Conservation (phyloP, 192 early-diverging fungal genomes). For the Coemansia sp. region DNA sequence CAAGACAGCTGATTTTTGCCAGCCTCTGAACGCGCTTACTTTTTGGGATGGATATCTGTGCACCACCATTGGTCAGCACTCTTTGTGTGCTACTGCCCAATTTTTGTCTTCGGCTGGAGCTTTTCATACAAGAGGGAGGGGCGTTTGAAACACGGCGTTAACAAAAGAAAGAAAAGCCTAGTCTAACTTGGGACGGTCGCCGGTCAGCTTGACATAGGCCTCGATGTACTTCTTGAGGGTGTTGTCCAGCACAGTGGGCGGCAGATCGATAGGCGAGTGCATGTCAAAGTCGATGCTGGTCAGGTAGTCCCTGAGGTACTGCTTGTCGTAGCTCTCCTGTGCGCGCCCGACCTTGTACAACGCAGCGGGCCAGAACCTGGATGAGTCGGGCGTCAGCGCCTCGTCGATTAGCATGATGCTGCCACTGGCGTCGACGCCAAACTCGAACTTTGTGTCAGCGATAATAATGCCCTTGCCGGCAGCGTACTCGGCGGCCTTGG, state of each 20-base stretch:
- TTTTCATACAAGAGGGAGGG: too few species aligned
- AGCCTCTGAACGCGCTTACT: background rate
- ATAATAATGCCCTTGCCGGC: slow-evolving; percentile 88
- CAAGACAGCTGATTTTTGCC: slow-evolving; percentile 3
- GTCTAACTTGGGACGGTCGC: slow-evolving; percentile 63
- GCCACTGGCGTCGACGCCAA: slow-evolving; percentile 86
- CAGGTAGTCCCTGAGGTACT: slow-evolving; percentile 95
- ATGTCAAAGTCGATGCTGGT: slow-evolving; percentile 87
- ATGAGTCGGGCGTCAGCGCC: slow-evolving; percentile 97
- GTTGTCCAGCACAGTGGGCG: slow-evolving; percentile 77
- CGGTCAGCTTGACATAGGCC: slow-evolving; percentile 83
- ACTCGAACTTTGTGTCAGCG: slow-evolving; percentile 99
- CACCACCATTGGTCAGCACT: background rate
- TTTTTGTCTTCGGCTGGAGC: too few species aligned
- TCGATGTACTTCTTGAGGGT: slow-evolving; percentile 91
- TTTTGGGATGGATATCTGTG: background rate
- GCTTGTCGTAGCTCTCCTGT: slow-evolving; percentile 96
- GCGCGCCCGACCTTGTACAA: slow-evolving; percentile 73
- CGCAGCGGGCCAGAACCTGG: slow-evolving; percentile 92
- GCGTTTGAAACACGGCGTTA: too few species aligned
- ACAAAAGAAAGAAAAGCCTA: slow-evolving; percentile 7
- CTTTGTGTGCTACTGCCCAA: background rate
- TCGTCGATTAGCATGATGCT: slow-evolving; percentile 89
- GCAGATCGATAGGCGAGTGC: slow-evolving; percentile 72
- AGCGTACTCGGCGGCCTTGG: slow-evolving; percentile 81